Evolutionary conservation across 2,329 filamentous ascomycete genomes (phyloP), one percentile per base, ranked within the genome.

Genomic region (Albophoma yamanashiensis): DNA sequence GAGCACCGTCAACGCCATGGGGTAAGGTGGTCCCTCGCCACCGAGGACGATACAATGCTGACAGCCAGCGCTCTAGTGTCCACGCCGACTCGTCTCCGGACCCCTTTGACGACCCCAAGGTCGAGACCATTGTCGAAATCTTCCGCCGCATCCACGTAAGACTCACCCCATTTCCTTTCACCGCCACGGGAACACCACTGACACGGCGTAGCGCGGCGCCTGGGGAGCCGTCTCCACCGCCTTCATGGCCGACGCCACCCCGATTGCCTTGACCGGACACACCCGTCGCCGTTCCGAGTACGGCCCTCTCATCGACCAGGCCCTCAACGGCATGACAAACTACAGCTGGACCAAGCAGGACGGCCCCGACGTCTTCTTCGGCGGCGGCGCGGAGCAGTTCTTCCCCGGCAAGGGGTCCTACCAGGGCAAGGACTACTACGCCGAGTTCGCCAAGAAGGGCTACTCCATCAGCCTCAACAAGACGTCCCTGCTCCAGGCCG

Each of bases 341-440:
- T 92, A 91, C 76, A 88, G 86, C 31, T 95, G 91, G 91, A 89
- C 88, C 31, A 78, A 86, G 63, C 88, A 84, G 71, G 78, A 79
- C 38, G 89, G 89, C 0, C 88, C 89, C 1, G 90, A 94, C 71
- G 91, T 92, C 57, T 88, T 89, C 71, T 91, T 94, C 62, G 91
- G 90, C 45, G 89, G 87, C 60, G 91, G 91, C 67, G 91, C 89
- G 2, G 90, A 94, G 76, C 85, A 92, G 68, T 94, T 94, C 78
- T 81, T 86, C 55, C 76, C 86, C 4, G 84, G 84, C 20, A 78
- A 81, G 9, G 78, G 76, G 55, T 89, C 88, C 0, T 90, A 86
- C 76, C 72, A 83, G 68, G 83, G 85, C 69, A 85, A 87, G 70
- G 84, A 93, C 73, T 94, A 92, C 80, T 94, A 92, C 75, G 85